Evolutionary conservation across 805 yeast genomes (phyloP).

Genomic region (Barnettozyma californica): DNA sequence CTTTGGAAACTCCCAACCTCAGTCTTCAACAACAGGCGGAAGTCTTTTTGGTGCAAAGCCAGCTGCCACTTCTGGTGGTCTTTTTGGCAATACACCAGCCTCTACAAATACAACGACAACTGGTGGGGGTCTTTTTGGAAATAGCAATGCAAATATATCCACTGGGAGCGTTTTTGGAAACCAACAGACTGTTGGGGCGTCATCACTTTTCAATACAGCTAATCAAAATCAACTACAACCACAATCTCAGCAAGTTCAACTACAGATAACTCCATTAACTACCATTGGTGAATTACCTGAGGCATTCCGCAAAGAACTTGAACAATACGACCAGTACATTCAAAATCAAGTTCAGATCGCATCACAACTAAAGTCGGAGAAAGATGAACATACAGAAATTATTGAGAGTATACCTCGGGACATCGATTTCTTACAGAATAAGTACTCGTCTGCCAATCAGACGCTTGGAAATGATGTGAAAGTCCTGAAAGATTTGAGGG

Average conservation of each 20-base stretch:
- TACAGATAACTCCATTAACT: conserved; percentile 64
- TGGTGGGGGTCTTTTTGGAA: conserved; percentile 27
- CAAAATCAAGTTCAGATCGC: conserved; percentile 71
- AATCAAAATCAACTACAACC: conserved; percentile 18
- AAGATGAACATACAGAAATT: conserved; percentile 55
- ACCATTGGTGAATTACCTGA: conserved; percentile 71
- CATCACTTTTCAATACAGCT: conserved; percentile 26
- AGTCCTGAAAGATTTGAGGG: conserved; percentile 40
- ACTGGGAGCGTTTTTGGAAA: conserved; percentile 21
- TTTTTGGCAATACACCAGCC: conserved; percentile 21
- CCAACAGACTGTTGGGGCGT: conserved; percentile 14
- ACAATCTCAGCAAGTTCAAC: conserved; percentile 35
- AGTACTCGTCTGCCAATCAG: conserved; percentile 59
- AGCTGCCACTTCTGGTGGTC: conserved; percentile 23
- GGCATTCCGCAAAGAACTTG: conserved; percentile 61
- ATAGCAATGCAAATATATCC: conserved; percentile 1
- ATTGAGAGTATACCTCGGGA: conserved; percentile 72
- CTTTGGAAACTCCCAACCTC: background rate
- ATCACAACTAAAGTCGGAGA: conserved; percentile 57
- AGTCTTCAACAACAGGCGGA: background rate
- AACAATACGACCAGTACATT: conserved; percentile 65
- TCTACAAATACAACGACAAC: too few relatives aligned
- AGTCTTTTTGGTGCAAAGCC: background rate
- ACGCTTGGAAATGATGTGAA: conserved; percentile 48
- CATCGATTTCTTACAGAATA: conserved; percentile 54